Percentiles rank a stretch among this genome's conserved stretches.
These are phyloP conservation scores for Magnaporthales sp. DNA, from an alignment of 2,329 filamentous ascomycete genomes.

Conservation along the genomic window DNA sequence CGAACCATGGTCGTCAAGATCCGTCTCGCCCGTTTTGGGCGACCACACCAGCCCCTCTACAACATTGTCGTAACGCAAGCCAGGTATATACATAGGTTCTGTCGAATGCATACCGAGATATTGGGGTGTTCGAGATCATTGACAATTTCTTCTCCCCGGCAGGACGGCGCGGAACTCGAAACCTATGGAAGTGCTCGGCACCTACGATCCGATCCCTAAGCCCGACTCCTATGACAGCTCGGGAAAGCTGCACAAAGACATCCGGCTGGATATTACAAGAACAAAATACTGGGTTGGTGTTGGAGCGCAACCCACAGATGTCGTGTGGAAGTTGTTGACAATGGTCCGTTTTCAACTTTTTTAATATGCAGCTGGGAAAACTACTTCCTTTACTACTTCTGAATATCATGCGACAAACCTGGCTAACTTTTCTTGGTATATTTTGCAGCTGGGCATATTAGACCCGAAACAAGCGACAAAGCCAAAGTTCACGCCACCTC, in stretches of 20 bases:
- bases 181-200: conserved; percentile 87
- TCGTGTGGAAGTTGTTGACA: conserved; percentile 75
- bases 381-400: not conserved
- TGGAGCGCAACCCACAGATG: conserved; percentile 87
- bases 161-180: conserved; percentile 81
- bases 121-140: not conserved
- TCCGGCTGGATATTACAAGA: conserved; percentile 72
- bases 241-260: conserved; percentile 78
- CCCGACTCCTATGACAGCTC: conserved; percentile 49
- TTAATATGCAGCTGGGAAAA: not conserved
- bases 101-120: not conserved
- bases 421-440: not conserved
- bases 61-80: conserved; percentile 96
- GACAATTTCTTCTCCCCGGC: conserved; percentile 1
- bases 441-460: not conserved
- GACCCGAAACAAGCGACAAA: not conserved
- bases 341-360: conserved; percentile 50
- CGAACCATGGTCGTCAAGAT: conserved; percentile 80
- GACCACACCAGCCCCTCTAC: conserved; percentile 82
- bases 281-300: conserved; percentile 96
- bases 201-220: conserved; percentile 62
- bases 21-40: conserved; percentile 87
- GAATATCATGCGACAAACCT: not conserved
- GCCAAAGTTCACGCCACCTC: not conserved
- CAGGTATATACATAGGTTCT: conserved; percentile 50